Evolutionary conservation across 1,284 basidiomycete species (phyloP), one percentile per base, ranked within the genome.

Genomic region (Cystobasidiaceae sp.): DNA sequence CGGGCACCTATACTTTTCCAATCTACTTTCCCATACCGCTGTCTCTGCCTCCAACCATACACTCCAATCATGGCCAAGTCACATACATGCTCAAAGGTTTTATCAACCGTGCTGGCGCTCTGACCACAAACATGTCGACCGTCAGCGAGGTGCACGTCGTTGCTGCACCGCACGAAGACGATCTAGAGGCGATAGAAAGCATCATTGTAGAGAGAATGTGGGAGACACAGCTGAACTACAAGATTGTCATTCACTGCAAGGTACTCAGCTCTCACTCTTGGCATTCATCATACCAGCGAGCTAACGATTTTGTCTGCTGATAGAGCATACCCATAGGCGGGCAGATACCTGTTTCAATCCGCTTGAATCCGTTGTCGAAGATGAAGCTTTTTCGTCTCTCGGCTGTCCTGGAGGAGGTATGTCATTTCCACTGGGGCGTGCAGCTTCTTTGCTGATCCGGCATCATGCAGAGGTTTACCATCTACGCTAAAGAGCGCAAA

Each of bases 1-100:
- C 72, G 89, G 90, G 91, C 19, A 87, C 85, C 4, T 97, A 97
- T 76, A 92, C 88, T 44, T 98, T 93, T 76, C 93, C 93, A 0
- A 89, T 98, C 72, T 52, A 62, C 30, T 90, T 97, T 76, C 81
- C 86, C 3, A 85, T 98, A 51, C 91, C 93, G 0, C 81, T 85
- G 3, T 83, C 84, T 66, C 82, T 88, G 3, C 91, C 93, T 3
- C 90, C 94, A 0, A 86, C 86, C 0, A 80, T 96, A 65, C 82
- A 83, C 56, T 87, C 86, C 69, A 84, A 88, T 62, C 89, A 86
- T 74, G 93, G 93, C 15, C 83, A 84, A 8, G 86, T 96, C 23
- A 76, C 77, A 1, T 97, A 96, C 85, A 80, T 81, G 50, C 82
- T 97, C 17, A 89, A 86, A 73, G 93, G 91, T 5, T 83, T 82